phyloP scores from a whole-genome alignment of 192 early-diverging fungal species.

The Mortierella claussenii region DNA sequence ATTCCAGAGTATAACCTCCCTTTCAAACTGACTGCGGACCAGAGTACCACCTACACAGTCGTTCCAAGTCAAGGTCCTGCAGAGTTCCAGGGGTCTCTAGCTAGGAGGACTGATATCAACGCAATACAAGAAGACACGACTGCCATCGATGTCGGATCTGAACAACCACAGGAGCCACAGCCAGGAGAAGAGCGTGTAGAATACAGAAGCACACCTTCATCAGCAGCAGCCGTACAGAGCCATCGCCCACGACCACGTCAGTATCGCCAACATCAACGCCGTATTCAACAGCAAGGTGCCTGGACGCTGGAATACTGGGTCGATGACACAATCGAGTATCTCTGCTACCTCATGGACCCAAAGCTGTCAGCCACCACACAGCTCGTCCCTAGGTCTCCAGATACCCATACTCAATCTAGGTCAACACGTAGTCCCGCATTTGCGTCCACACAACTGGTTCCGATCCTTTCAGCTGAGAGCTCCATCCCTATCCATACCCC shows the following conservation, averaged over 20 bases:
- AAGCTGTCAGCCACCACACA: slow-evolving; percentile 17
- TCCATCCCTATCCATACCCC: no score
- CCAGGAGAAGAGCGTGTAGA: no score
- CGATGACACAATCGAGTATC: slow-evolving; percentile 30
- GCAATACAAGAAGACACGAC: no score
- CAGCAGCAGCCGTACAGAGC: background rate
- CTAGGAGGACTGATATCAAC: no score
- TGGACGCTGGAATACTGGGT: slow-evolving; percentile 50
- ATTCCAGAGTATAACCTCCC: background rate
- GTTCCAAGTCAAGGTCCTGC: slow-evolving; percentile 25
- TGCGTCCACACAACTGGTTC: no score
- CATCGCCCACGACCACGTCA: no score
- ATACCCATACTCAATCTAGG: no score
- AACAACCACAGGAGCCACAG: no score
- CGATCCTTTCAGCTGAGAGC: background rate
- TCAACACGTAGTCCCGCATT: no score
- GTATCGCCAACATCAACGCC: no score
- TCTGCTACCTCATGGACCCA: slow-evolving; percentile 48
- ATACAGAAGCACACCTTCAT: background rate
- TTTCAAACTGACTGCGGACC: slow-evolving; percentile 17
- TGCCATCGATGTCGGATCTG: no score
- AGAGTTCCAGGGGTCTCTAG: slow-evolving; percentile 28
- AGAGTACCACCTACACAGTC: slow-evolving; percentile 33
- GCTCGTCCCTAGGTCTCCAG: slow-evolving; percentile 16
- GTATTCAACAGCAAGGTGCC: slow-evolving; percentile 6